Percentiles rank a stretch among this genome's conserved stretches.
phyloP scores from a whole-genome alignment of 139 green algal genomes.

The Mychonastes homosphaera region DNA sequence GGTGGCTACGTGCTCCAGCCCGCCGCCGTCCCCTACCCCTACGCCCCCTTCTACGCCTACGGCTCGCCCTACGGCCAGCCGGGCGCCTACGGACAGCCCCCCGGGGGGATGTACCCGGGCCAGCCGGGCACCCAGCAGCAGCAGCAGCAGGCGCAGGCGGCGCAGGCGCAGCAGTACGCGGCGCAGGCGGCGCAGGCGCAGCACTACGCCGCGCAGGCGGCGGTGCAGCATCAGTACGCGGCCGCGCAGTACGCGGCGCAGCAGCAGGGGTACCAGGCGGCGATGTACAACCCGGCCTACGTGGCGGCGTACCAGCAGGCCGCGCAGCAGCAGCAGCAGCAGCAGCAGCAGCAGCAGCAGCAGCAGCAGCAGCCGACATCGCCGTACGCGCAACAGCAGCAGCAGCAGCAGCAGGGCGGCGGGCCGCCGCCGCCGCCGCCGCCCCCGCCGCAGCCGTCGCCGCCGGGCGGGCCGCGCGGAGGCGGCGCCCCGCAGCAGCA shows the following conservation, averaged over 20 bases:
- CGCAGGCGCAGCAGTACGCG: not conserved
- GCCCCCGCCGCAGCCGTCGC: not conserved
- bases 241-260: not conserved
- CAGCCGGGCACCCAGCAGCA: not conserved
- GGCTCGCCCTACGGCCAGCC: not conserved
- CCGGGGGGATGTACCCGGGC: not conserved
- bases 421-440: not conserved
- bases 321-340: not conserved
- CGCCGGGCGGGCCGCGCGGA: no score
- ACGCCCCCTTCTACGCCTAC: no score
- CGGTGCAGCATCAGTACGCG: not conserved
- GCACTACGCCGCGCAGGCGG: not conserved
- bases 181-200: constrained; percentile 5
- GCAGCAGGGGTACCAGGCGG: no score
- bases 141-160: not conserved
- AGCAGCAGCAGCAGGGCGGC: not conserved
- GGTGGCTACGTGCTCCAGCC: not conserved
- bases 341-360: not conserved
- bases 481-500: no score
- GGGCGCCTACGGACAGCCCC: not conserved
- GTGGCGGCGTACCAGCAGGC: not conserved
- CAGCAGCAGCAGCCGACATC: not conserved
- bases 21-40: not conserved
- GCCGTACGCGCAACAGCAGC: not conserved
- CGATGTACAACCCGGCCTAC: no score